Base-by-base conservation (phyloP, 2,329 filamentous ascomycete genomes). In the Pyrenochaeta sp. region DNA sequence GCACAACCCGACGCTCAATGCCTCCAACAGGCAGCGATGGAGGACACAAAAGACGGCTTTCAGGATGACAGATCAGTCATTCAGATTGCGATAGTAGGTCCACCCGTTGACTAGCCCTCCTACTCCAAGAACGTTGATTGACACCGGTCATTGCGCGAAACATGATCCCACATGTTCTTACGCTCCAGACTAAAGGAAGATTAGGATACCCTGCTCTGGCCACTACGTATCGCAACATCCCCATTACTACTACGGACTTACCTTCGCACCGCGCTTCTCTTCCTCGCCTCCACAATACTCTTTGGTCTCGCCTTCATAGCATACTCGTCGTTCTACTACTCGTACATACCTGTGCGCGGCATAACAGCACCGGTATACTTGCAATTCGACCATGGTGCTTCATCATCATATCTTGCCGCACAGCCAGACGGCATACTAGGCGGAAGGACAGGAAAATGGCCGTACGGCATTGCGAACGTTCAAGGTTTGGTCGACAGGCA, bases 241-340 rank as follows among this genome's bases (percentile, higher is more conserved):
- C 87, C 85, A 53, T 78, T 84, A 32, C 87, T 89, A n/a, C 82
- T 84, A 50, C 84, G 85, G 67, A 85, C 87, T 30, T 91, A 91
- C 72, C 75, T 91, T 47, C 86, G 85, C 57, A 86, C 83, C 13
- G 62, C 84, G 13, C 80, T 90, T 25, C 79, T 88, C 62, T 72
- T 84, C 45, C 64, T 79, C 50, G 81, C 87, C 24, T 84, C 84
- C 2, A 64, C 84, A 15, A 63, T 85, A 40, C 83, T 91, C 50
- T 77, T 90, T 43, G 82, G 80, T 37, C 74, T 87, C 22, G 88
- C 89, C 5, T 77, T 84, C 6, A 71, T 86, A 39, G 87, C 88
- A 34, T 91, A 91, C 72, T 80, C 81, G 36, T 77, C 88, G 19
- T 91, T 92, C 78, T 91, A 91, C 79, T 83, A 84, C 75, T 84